Evolutionary conservation across 139 green algal genomes (phyloP).

Genomic region (Edaphochlamys debaryana): DNA sequence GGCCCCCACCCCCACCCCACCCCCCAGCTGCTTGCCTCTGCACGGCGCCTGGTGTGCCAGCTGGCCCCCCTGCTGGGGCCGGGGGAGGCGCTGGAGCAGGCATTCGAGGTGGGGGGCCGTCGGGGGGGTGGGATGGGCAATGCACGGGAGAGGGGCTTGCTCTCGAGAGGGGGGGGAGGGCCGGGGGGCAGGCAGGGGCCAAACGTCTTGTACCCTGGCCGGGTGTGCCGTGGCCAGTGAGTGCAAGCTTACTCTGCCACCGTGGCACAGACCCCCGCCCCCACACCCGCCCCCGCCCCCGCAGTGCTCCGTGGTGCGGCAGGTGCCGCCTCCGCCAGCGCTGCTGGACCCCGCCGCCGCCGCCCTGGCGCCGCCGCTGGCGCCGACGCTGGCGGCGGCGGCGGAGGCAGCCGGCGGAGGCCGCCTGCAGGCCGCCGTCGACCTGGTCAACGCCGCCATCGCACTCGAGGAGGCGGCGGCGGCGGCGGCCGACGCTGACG

Average conservation of each 20-base stretch:
- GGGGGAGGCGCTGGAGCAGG: slow-evolving; percentile 28
- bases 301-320: slow-evolving; percentile 24
- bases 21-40: slow-evolving; percentile 22
- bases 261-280: too few relatives aligned
- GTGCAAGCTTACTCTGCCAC: too few relatives aligned
- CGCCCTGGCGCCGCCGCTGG: neutral
- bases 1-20: neutral
- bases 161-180: too few relatives aligned
- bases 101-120: slow-evolving; percentile 6
- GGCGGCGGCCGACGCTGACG: slow-evolving; percentile 2
- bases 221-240: too few relatives aligned
- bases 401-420: neutral
- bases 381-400: neutral
- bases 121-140: neutral
- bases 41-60: slow-evolving; percentile 37
- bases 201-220: too few relatives aligned
- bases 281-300: neutral
- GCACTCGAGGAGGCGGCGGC: slow-evolving; percentile 8
- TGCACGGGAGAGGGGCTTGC: neutral
- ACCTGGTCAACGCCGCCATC: neutral
- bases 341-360: neutral
- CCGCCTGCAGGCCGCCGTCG: neutral
- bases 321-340: neutral
- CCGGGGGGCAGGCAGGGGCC: neutral
- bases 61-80: slow-evolving; percentile 46